Evolutionary conservation across 2,329 filamentous ascomycete species (phyloP).

Genomic region (Neurospora sp.): DNA sequence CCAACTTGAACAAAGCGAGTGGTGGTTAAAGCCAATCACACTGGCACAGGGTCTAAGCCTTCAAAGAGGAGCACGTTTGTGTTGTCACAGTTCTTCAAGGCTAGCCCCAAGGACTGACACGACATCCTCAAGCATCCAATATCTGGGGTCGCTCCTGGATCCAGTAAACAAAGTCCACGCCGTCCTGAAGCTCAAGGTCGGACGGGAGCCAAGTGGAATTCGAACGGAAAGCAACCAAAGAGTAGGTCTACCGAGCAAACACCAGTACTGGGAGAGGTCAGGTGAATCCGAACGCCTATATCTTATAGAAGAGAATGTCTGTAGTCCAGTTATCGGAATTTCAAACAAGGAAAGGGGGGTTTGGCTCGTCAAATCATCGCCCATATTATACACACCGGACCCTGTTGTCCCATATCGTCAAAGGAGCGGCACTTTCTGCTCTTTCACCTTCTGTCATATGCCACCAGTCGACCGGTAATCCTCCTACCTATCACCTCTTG

Average conservation of each 20-base stretch:
- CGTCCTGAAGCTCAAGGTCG: neutral
- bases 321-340: neutral
- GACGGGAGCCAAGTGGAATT: neutral
- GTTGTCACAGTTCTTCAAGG: neutral
- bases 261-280: neutral
- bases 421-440: neutral
- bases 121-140: neutral
- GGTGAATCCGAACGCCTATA: neutral
- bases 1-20: neutral
- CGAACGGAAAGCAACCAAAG: neutral
- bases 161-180: neutral
- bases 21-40: neutral
- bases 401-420: neutral
- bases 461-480: neutral
- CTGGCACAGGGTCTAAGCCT: neutral
- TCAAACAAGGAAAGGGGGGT: neutral
- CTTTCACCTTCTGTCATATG: neutral
- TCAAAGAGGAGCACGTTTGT: neutral
- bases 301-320: neutral
- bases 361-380: neutral
- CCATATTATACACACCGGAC: neutral
- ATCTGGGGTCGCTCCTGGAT: neutral
- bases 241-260: neutral
- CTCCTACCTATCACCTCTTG: constrained; percentile 36
- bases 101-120: neutral